Evolutionary conservation across 2,329 filamentous ascomycete genomes (phyloP), one percentile per base, ranked within the genome.

Genomic region (Metarhizium guizhouense): DNA sequence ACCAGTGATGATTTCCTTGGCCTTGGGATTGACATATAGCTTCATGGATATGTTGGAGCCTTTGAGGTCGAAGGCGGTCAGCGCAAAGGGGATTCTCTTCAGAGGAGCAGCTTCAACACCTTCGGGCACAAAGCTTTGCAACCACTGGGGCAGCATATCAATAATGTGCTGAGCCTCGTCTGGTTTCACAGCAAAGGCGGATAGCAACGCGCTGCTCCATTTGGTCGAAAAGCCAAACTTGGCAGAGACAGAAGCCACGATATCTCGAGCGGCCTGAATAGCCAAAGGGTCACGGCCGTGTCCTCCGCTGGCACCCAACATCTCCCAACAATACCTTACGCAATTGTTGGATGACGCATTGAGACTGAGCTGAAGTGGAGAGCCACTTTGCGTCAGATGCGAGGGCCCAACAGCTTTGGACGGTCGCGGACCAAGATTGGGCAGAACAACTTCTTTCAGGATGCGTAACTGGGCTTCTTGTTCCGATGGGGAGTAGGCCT

Each of bases 241-340:
- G 13, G 49, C 40, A 7, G 48, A 51, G 2, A 60, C 36, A 13
- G 38, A 45, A 3, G 45, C 43, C 32, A 58, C 10, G 2, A 55
- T 56, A 7, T 56, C 49, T 34, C 43, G 53, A 18, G 57, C 51
- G 1, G 55, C 55, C 29, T 60, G 53, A 1, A 60, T 42, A 3
- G 48, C 55, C 29, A 54, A 54, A 4, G 58, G 58, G 51, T 60
- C 58, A 47, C 47, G 48, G 8, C 48, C 49, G n/a, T 49, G 53
- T 14, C 51, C 51, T 14, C 57, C 57, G 8, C 38, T 29, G 14
- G 51, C 20, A 7, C 58, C 58, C 38, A 60, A 38, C 11, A 56
- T 48, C 47, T 60, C 58, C 57, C 57, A 58, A 45, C 57, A 56
- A 30, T 58, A 60, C 11, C 58, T 52, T 6, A 58, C 57, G 13